These are phyloP conservation scores for Colletotrichum sp. DNA, from an alignment of 2,329 filamentous ascomycete genomes.

Conservation along the genomic window DNA sequence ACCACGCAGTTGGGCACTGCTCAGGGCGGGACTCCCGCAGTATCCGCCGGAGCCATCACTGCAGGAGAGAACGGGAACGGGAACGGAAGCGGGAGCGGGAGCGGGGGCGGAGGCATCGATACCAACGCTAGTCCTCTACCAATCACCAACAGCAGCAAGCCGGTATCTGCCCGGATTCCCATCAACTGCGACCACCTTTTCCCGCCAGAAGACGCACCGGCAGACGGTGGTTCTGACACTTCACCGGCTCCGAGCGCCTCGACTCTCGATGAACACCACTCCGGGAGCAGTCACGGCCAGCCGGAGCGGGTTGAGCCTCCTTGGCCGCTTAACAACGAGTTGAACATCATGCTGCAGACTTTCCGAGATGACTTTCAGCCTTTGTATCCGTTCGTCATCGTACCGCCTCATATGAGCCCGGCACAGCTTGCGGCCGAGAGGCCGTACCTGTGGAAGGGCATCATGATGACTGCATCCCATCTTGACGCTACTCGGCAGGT, in stretches of 20 bases:
- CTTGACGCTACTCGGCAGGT: conserved; percentile 49
- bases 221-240: background rate
- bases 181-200: conserved; percentile 41
- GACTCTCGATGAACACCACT: conserved; percentile 24
- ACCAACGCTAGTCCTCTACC: conserved; percentile 12
- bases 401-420: conserved; percentile 41
- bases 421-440: conserved; percentile 39
- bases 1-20: conserved; percentile 46
- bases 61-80: background rate
- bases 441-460: conserved; percentile 54
- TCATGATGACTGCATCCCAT: conserved; percentile 50
- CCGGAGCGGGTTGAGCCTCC: conserved; percentile 28
- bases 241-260: conserved; percentile 23
- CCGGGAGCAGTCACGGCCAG: background rate
- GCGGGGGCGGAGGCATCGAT: background rate
- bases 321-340: conserved; percentile 49
- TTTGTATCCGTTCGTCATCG: conserved; percentile 51
- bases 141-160: conserved; percentile 5
- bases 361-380: conserved; percentile 38
- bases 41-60: background rate
- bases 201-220: conserved; percentile 22
- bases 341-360: conserved; percentile 40
- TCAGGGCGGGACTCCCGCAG: background rate
- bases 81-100: background rate
- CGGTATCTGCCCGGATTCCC: conserved; percentile 5